These are phyloP conservation scores for Parasitella parasitica DNA, from an alignment of 371 early-diverging fungal species.

Conservation along the genomic window DNA sequence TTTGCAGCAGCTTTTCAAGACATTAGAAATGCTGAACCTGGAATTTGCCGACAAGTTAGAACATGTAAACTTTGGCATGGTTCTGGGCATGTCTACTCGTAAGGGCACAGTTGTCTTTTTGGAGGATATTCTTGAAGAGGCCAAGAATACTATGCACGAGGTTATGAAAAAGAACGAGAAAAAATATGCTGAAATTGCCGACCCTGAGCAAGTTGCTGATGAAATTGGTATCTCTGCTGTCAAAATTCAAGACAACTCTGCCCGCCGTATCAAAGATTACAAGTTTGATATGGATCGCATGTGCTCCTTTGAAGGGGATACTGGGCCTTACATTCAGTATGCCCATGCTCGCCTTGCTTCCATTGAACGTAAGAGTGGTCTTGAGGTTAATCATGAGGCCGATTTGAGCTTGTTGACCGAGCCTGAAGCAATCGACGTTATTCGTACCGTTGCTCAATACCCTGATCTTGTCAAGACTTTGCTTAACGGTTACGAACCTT, in stretches of 20 bases:
- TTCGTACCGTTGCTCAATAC: conserved; percentile 86
- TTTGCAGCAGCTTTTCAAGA: conserved; percentile 96
- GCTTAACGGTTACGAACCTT: conserved; percentile 82
- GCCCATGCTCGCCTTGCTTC: conserved; percentile 96
- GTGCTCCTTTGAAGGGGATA: conserved; percentile 98
- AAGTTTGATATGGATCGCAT: conserved; percentile 95
- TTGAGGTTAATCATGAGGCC: conserved; percentile 58
- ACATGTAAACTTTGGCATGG: conserved; percentile 98
- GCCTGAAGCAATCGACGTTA: conserved; percentile 69
- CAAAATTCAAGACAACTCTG: conserved; percentile 95
- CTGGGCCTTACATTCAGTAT: conserved; percentile 99
- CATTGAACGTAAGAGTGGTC: conserved; percentile 82
- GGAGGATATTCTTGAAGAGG: conserved; percentile 94
- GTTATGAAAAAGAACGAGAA: conserved; percentile 90
- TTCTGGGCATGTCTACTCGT: conserved; percentile 98
- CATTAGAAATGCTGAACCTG: conserved; percentile 80
- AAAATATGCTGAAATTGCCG: conserved; percentile 84
- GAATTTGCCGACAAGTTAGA: conserved; percentile 80
- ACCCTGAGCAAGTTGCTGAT: conserved; percentile 83
- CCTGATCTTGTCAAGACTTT: conserved; percentile 83
- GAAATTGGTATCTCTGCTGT: conserved; percentile 89
- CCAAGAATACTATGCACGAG: conserved; percentile 91
- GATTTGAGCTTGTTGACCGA: conserved; percentile 72
- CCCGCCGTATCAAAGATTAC: conserved; percentile 97
- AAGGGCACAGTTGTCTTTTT: conserved; percentile 98